Evolutionary conservation across 2,329 filamentous ascomycete genomes (phyloP).

Genomic region (Plenodomus biglobosus): DNA sequence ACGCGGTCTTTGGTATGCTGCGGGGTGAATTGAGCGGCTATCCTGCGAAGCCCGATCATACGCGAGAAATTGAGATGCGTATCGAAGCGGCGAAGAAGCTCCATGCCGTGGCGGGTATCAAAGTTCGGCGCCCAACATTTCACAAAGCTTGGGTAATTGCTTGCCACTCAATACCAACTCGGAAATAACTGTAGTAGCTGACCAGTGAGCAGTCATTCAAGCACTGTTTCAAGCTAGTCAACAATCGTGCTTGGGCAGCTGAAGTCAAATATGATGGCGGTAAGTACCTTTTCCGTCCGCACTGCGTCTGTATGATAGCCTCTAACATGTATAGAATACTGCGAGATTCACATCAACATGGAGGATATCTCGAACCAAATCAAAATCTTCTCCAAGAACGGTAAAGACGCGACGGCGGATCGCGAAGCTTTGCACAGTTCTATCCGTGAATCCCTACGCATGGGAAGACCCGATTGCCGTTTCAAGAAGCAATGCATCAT

Average conservation of each 20-base stretch:
- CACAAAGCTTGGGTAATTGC: slow-evolving; percentile 43
- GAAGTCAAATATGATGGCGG: slow-evolving; percentile 79
- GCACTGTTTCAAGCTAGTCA: slow-evolving; percentile 68
- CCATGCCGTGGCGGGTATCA: slow-evolving; percentile 47
- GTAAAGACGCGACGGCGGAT: slow-evolving; percentile 82
- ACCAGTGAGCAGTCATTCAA: slow-evolving; percentile 55
- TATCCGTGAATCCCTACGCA: slow-evolving; percentile 64
- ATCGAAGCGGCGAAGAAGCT: slow-evolving; percentile 44
- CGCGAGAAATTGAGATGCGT: slow-evolving; percentile 37
- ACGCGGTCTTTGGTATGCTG: slow-evolving; percentile 60
- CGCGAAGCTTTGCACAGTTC: slow-evolving; percentile 62
- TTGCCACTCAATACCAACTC: not conserved
- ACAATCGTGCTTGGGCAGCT: slow-evolving; percentile 65
- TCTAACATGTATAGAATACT: slow-evolving; percentile 63
- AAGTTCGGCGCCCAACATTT: slow-evolving; percentile 51
- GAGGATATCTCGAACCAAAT: slow-evolving; percentile 58
- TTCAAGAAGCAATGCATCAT: slow-evolving; percentile 71
- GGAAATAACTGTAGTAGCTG: not conserved
- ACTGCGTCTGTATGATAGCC: slow-evolving; percentile 39
- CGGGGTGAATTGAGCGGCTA: slow-evolving; percentile 46
- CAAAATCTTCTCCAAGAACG: slow-evolving; percentile 88
- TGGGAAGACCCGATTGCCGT: slow-evolving; percentile 61
- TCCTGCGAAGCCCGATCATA: slow-evolving; percentile 40
- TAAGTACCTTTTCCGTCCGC: not conserved
- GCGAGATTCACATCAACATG: slow-evolving; percentile 77